Evolutionary conservation across 441 rosid genomes (phyloP).

Genomic region (Adansonia grandidieri): DNA sequence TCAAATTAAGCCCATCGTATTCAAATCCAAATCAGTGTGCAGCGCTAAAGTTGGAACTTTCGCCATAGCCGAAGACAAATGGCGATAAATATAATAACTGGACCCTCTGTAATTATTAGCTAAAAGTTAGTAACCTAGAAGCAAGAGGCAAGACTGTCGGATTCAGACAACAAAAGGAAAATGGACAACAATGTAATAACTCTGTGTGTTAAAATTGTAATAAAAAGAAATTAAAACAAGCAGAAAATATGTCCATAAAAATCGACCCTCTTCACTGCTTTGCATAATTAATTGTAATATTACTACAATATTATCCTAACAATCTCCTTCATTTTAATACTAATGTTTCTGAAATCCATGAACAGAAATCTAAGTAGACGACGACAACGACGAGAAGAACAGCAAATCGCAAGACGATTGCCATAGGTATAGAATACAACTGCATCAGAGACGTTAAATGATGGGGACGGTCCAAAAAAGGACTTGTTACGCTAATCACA

Average conservation of each 20-base stretch:
- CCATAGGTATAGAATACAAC: not conserved
- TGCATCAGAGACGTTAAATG: not conserved
- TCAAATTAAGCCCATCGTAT: conserved; percentile 16
- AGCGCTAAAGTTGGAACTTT: too few relatives aligned
- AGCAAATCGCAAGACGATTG: not conserved
- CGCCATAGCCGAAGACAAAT: too few relatives aligned
- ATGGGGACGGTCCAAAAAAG: not conserved
- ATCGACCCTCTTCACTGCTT: not conserved
- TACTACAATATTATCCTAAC: not conserved
- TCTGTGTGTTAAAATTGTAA: not conserved
- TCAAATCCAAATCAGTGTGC: too few relatives aligned
- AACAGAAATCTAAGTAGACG: not conserved
- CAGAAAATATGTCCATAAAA: not conserved
- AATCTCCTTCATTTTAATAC: not conserved
- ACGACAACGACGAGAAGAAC: too few relatives aligned
- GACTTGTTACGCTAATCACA: conserved; percentile 36
- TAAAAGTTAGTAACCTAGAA: not conserved
- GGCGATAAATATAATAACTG: too few relatives aligned
- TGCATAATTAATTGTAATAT: not conserved
- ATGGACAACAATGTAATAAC: not conserved
- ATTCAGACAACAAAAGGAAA: not conserved
- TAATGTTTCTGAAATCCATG: not conserved
- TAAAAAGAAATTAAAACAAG: not conserved
- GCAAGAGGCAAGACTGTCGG: not conserved
- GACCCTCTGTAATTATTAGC: not conserved